These are phyloP conservation scores for Handroanthus guayacan DNA, from an alignment of 257 asterid genomes.

Conservation along the genomic window DNA sequence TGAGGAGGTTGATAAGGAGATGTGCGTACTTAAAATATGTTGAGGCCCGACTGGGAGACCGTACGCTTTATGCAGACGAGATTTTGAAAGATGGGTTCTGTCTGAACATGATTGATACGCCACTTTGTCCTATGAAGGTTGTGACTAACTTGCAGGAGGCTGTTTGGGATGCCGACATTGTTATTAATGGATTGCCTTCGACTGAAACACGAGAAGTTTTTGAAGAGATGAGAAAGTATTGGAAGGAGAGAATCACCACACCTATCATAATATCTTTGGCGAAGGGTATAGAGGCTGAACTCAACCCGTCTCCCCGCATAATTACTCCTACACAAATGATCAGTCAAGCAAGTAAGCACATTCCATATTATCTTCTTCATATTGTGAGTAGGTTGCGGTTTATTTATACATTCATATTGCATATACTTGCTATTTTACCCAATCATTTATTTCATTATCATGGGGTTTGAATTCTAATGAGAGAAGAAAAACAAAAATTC, in stretches of 20 bases:
- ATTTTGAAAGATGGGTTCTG: constrained; percentile 89
- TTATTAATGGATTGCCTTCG: constrained; percentile 88
- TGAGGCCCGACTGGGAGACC: constrained; percentile 89
- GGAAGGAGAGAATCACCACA: constrained; percentile 81
- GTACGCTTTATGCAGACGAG: constrained; percentile 83
- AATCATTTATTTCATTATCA: too few relatives aligned
- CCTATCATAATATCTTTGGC: constrained; percentile 84
- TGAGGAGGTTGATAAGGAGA: constrained; percentile 86
- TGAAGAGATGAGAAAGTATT: constrained; percentile 76
- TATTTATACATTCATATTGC: not conserved
- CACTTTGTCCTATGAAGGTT: constrained; percentile 88
- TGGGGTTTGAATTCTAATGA: too few relatives aligned
- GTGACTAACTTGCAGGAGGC: constrained; percentile 96
- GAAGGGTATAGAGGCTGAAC: constrained; percentile 89
- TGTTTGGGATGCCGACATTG: constrained; percentile 94
- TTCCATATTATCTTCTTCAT: not conserved
- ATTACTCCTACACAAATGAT: constrained; percentile 95
- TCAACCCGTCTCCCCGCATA: constrained; percentile 74
- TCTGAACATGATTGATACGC: constrained; percentile 89
- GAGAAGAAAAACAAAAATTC: too few relatives aligned
- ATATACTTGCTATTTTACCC: not conserved
- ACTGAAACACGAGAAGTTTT: constrained; percentile 84
- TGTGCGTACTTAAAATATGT: constrained; percentile 87
- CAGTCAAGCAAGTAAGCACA: constrained; percentile 70
- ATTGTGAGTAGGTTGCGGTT: not conserved